phyloP scores from a whole-genome alignment of 2,329 filamentous ascomycete species.

The Aureobasidium musti region DNA sequence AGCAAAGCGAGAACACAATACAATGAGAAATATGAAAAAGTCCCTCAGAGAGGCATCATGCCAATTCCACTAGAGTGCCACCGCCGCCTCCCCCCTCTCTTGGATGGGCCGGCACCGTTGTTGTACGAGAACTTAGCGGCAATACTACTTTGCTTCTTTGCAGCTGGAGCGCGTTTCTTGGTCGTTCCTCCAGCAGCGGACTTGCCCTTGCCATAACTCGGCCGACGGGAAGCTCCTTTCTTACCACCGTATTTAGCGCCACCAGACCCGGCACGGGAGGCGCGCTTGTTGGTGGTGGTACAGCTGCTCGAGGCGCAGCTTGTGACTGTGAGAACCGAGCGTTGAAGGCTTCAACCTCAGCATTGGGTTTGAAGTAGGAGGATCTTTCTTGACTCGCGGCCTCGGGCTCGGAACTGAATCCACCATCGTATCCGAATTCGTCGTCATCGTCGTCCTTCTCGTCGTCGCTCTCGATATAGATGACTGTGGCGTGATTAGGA shows the following conservation, averaged over 20 bases:
- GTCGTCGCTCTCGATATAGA: slow-evolving; percentile 51
- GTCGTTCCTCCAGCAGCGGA: slow-evolving; percentile 8
- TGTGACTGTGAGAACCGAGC: slow-evolving; percentile 33
- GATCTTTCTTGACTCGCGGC: slow-evolving; percentile 39
- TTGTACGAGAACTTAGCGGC: slow-evolving; percentile 18
- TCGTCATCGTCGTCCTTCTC: slow-evolving; percentile 45
- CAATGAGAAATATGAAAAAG: slow-evolving; percentile 14
- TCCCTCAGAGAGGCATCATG: slow-evolving; percentile 44
- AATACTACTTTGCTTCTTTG: slow-evolving; percentile 11
- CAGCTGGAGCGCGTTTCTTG: slow-evolving; percentile 30
- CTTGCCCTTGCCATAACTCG: slow-evolving; percentile 21
- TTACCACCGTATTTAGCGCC: slow-evolving; percentile 25
- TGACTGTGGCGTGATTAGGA: slow-evolving; percentile 54
- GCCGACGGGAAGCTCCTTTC: slow-evolving; percentile 22
- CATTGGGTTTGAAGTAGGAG: slow-evolving; percentile 34
- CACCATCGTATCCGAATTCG: slow-evolving; percentile 50
- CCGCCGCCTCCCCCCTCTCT: slow-evolving; percentile 28
- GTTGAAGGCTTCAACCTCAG: slow-evolving; percentile 38
- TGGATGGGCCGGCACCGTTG: background rate
- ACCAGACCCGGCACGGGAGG: background rate
- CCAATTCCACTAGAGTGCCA: slow-evolving; percentile 39
- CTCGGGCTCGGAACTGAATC: slow-evolving; percentile 48
- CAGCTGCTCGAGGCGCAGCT: slow-evolving; percentile 11
- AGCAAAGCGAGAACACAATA: background rate
- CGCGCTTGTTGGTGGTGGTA: slow-evolving; percentile 6